Evolutionary conservation across 768 basidiomycete species (phyloP).

Genomic region (Kwoniella heveanensis): DNA sequence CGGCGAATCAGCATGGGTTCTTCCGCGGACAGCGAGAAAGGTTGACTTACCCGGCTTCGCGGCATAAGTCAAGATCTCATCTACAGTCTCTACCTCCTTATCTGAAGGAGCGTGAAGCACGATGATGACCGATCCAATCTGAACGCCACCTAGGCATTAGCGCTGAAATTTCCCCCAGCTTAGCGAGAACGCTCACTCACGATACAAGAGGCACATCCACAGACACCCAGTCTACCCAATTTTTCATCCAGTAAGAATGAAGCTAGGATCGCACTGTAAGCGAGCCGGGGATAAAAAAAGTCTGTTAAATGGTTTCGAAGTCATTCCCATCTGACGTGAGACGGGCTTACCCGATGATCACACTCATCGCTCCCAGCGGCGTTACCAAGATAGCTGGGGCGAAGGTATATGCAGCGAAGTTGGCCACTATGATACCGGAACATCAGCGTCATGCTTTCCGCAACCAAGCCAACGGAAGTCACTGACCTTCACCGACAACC

Average conservation of each 20-base stretch:
- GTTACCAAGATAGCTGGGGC: slow-evolving; percentile 98
- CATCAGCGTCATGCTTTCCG: background rate
- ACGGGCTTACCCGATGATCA: slow-evolving; percentile 78
- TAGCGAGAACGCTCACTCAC: slow-evolving; percentile 32
- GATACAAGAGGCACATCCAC: slow-evolving; percentile 56
- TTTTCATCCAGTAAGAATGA: slow-evolving; percentile 91
- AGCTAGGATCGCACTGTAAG: slow-evolving; percentile 87
- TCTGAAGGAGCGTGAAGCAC: slow-evolving; percentile 96
- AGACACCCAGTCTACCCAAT: slow-evolving; percentile 80
- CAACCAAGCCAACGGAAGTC: background rate
- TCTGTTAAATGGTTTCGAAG: too few relatives aligned
- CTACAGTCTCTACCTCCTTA: slow-evolving; percentile 86
- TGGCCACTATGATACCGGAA: slow-evolving; percentile 56
- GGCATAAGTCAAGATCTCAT: slow-evolving; percentile 89
- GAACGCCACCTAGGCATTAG: slow-evolving; percentile 2
- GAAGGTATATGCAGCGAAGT: slow-evolving; percentile 95
- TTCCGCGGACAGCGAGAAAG: background rate
- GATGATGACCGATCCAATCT: slow-evolving; percentile 82
- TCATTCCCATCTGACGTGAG: too few relatives aligned
- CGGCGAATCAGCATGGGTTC: too few relatives aligned
- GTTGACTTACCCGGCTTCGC: slow-evolving; percentile 74
- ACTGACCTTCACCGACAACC: slow-evolving; percentile 83
- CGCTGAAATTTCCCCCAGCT: background rate
- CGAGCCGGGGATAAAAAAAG: too few relatives aligned
- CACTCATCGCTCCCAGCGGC: slow-evolving; percentile 92